These are phyloP conservation scores for Claviceps sp. DNA, from an alignment of 2,329 filamentous ascomycete species.

Conservation along the genomic window DNA sequence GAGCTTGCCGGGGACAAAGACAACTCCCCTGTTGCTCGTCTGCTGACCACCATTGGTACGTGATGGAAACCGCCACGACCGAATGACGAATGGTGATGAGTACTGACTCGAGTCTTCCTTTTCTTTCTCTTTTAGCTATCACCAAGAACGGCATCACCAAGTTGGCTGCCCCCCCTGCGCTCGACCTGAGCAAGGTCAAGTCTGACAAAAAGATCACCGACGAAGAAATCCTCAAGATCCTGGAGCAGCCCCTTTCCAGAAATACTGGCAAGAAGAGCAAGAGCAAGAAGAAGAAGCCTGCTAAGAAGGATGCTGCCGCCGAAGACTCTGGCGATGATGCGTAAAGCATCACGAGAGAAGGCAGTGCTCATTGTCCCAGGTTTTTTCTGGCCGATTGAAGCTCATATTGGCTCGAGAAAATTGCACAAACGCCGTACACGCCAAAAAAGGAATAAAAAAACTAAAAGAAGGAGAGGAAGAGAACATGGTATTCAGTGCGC, in stretches of 20 bases:
- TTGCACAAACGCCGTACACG: neutral
- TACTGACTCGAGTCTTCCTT: neutral
- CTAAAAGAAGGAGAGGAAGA: neutral
- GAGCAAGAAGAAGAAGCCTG: conserved; percentile 54
- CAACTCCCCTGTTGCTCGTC: conserved; percentile 65
- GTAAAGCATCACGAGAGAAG: conserved; percentile 5
- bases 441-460: neutral
- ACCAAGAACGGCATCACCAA: conserved; percentile 94
- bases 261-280: conserved; percentile 90
- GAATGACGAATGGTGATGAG: conserved; percentile 21
- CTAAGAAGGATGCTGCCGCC: conserved; percentile 29
- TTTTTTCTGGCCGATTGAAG: neutral
- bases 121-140: conserved; percentile 41
- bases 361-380: neutral
- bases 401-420: neutral
- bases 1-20: conserved; percentile 94
- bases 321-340: conserved; percentile 16
- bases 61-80: conserved; percentile 11
- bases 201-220: conserved; percentile 97
- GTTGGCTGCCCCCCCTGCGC: conserved; percentile 60
- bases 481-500: neutral
- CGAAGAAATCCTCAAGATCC: conserved; percentile 86
- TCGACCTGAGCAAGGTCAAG: conserved; percentile 73
- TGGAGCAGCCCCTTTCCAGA: conserved; percentile 76
- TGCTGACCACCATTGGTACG: conserved; percentile 88